phyloP scores from a whole-genome alignment of 106 monocot species.

The Dendrobium huoshanense region DNA sequence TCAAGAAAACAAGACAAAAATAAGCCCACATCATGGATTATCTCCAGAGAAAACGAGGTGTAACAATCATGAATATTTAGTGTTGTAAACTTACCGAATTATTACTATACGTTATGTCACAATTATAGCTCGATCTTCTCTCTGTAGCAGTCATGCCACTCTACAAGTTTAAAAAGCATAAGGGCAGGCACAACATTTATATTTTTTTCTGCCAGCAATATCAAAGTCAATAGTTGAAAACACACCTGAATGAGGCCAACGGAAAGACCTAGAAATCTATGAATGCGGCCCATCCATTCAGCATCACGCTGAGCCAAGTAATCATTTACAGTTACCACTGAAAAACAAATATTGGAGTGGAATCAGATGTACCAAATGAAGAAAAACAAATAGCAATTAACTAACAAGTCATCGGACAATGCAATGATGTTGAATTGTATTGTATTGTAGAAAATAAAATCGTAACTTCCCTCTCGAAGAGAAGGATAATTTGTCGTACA shows the following conservation, averaged over 20 bases:
- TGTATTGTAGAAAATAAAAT: background rate
- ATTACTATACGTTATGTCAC: constrained; percentile 99
- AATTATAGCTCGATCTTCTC: constrained; percentile 78
- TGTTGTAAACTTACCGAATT: constrained; percentile 63
- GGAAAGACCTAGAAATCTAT: constrained; percentile 97
- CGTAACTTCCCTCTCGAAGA: background rate
- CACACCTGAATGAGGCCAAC: constrained; percentile 92
- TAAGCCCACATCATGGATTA: background rate
- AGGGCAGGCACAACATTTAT: background rate
- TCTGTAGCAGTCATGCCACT: constrained; percentile 70
- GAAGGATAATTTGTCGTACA: background rate
- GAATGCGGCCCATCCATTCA: constrained; percentile 99
- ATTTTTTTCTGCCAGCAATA: background rate
- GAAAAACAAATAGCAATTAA: background rate
- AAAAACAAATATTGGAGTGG: constrained; percentile 1
- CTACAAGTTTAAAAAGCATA: constrained; percentile 32
- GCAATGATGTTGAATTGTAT: background rate
- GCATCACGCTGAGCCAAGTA: constrained; percentile 98
- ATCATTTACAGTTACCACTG: constrained; percentile 99
- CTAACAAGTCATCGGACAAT: background rate
- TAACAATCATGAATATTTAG: background rate
- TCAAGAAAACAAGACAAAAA: background rate
- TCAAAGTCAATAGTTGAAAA: background rate
- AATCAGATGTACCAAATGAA: background rate
- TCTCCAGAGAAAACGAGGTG: background rate